Conservation (phyloP, 1,284 basidiomycete species). For the Ceratobasidium sp. region DNA sequence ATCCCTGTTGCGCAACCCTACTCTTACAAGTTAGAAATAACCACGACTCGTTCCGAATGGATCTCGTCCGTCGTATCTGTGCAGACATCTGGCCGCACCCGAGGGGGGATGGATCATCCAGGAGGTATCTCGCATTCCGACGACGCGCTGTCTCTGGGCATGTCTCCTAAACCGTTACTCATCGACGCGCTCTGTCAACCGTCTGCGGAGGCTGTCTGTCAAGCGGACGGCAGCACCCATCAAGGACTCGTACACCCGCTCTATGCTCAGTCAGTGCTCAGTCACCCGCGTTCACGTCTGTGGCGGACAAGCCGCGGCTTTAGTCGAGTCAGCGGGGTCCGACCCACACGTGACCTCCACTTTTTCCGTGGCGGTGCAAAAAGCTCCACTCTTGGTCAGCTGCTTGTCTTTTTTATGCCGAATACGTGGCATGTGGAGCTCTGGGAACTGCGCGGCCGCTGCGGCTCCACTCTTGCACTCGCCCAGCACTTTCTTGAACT, state of each 20-base stretch:
- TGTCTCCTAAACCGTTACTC: neutral
- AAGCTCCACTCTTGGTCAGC: too few relatives aligned
- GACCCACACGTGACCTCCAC: constrained; percentile 1
- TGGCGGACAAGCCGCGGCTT: too few relatives aligned
- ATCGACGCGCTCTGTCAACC: neutral
- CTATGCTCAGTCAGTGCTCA: constrained; percentile 17
- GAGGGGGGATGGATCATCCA: constrained; percentile 30
- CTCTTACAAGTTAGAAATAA: too few relatives aligned
- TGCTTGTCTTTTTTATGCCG: too few relatives aligned
- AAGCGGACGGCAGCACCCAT: neutral
- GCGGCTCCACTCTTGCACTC: neutral
- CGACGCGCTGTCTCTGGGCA: too few relatives aligned
- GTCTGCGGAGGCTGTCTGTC: neutral
- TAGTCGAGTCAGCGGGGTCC: too few relatives aligned
- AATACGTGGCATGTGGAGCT: too few relatives aligned
- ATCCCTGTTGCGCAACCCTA: neutral
- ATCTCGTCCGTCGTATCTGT: too few relatives aligned
- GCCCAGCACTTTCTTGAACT: neutral
- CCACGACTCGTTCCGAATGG: too few relatives aligned
- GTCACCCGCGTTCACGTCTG: neutral
- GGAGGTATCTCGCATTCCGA: neutral
- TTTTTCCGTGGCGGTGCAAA: constrained; percentile 6
- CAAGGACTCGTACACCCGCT: too few relatives aligned
- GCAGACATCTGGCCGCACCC: constrained; percentile 33
- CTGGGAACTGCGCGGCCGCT: too few relatives aligned